A percentile compares a stretch with the other conserved stretches of the same genome.
Evolutionary conservation across 2,329 filamentous ascomycete species (phyloP).

Genomic region (Parasarocladium wereldwijsianum): DNA sequence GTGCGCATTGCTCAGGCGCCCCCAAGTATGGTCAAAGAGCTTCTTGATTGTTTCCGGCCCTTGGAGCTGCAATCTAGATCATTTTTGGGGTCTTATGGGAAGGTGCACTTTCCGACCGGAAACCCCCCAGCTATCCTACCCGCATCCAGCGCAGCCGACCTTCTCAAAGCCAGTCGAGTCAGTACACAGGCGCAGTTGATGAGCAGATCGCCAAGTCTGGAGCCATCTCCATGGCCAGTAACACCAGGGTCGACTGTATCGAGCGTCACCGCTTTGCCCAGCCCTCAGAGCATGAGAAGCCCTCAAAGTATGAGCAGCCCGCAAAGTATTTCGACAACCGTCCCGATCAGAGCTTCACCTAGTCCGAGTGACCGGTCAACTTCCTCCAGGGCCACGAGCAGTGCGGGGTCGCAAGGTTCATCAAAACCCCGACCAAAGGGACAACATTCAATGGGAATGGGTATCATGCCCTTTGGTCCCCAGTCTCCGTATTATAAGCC

Average conservation of each 20-base stretch:
- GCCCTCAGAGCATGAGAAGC: constrained; percentile 14
- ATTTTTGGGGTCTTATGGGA: constrained; percentile 22
- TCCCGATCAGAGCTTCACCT: constrained; percentile 2
- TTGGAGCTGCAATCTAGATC: constrained; percentile 23
- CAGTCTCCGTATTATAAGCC: constrained; percentile 22
- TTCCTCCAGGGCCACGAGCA: constrained; percentile 7
- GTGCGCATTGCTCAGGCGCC: constrained; percentile 23
- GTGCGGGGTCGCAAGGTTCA: too few species aligned
- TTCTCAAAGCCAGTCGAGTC: constrained; percentile 1
- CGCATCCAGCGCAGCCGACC: constrained; percentile 1
- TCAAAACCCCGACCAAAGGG: neutral
- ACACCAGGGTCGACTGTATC: constrained; percentile 2
- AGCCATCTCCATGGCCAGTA: constrained; percentile 11
- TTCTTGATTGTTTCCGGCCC: constrained; percentile 23
- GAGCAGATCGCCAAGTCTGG: too few species aligned
- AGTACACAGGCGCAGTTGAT: neutral
- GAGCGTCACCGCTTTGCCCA: neutral
- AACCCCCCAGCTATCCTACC: constrained; percentile 5
- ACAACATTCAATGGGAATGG: constrained; percentile 5
- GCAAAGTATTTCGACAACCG: constrained; percentile 4
- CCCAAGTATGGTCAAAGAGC: constrained; percentile 21
- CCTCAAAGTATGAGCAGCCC: constrained; percentile 20
- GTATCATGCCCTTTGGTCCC: constrained; percentile 21
- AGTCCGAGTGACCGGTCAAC: constrained; percentile 6
- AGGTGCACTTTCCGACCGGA: constrained; percentile 16